Percentiles rank a stretch among this genome's conserved stretches.
These are phyloP conservation scores for Trichosporon faecale DNA, from an alignment of 1,284 basidiomycete species.

Conservation along the genomic window DNA sequence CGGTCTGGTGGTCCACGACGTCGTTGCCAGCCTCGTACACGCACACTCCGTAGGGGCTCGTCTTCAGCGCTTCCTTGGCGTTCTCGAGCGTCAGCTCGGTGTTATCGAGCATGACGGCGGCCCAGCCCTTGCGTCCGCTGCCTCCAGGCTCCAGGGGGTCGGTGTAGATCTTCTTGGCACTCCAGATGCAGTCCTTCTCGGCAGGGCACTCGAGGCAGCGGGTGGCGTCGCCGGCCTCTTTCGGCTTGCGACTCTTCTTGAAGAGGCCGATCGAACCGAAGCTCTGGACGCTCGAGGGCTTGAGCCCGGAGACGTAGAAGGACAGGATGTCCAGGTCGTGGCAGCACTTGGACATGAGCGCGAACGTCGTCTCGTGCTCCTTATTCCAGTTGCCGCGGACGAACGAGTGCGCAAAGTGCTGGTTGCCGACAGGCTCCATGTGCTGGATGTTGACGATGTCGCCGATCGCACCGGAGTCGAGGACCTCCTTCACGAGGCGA, in stretches of 20 bases:
- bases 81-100: slow-evolving; percentile 70
- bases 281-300: slow-evolving; percentile 67
- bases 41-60: slow-evolving; percentile 72
- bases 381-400: slow-evolving; percentile 73
- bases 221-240: slow-evolving; percentile 62
- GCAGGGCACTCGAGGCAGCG: slow-evolving; percentile 70
- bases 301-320: slow-evolving; percentile 58
- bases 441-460: slow-evolving; percentile 66
- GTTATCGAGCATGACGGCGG: slow-evolving; percentile 62
- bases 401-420: slow-evolving; percentile 63
- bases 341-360: slow-evolving; percentile 82
- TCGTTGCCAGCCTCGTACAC: slow-evolving; percentile 79
- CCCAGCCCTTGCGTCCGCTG: slow-evolving; percentile 25
- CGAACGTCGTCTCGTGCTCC: slow-evolving; percentile 68
- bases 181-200: slow-evolving; percentile 72
- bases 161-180: slow-evolving; percentile 64
- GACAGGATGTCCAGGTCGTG: slow-evolving; percentile 81
- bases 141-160: slow-evolving; percentile 11
- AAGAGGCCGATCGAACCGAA: slow-evolving; percentile 81
- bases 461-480: slow-evolving; percentile 68
- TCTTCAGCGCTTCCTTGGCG: slow-evolving; percentile 62
- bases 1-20: slow-evolving; percentile 77
- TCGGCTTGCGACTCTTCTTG: slow-evolving; percentile 66
- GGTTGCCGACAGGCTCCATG: slow-evolving; percentile 44
- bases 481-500: slow-evolving; percentile 64